These are phyloP conservation scores for Mercurialis annua DNA, from an alignment of 345 rosid genomes.

Conservation along the genomic window DNA sequence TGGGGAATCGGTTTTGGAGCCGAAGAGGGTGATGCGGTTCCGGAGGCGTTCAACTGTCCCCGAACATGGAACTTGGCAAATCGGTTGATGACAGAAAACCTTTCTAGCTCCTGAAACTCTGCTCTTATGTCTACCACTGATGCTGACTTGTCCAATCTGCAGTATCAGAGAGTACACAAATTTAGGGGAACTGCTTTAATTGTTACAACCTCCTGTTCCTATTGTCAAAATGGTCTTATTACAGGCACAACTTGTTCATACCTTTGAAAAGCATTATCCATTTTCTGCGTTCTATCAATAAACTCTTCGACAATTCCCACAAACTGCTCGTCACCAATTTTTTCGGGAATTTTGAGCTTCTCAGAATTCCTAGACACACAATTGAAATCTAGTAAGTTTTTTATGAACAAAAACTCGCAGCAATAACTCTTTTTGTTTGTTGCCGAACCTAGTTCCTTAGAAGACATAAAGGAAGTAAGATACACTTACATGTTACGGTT, in stretches of 20 bases:
- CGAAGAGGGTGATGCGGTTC: conserved; percentile 38
- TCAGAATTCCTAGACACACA: conserved; percentile 39
- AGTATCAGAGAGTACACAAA: conserved; percentile 9
- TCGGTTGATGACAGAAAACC: conserved; percentile 72
- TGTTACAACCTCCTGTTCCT: neutral
- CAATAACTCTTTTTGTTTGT: neutral
- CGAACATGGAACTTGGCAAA: conserved; percentile 87
- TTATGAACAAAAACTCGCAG: neutral
- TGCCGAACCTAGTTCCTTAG: neutral
- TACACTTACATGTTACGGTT: conserved; percentile 51
- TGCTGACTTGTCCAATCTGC: conserved; percentile 70
- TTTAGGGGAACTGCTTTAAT: neutral
- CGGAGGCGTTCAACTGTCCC: conserved; percentile 44
- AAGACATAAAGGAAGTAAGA: neutral
- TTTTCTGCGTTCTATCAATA: conserved; percentile 41
- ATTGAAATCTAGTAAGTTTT: neutral
- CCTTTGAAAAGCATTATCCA: conserved; percentile 64
- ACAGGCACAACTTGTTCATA: conserved; percentile 18
- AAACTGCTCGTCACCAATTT: conserved; percentile 42
- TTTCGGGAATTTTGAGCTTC: conserved; percentile 34
- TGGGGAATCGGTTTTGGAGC: conserved; percentile 49
- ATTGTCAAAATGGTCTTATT: neutral
- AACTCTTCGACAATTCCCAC: conserved; percentile 56
- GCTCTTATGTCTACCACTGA: conserved; percentile 61
- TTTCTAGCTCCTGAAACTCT: conserved; percentile 79